Base-by-base conservation (phyloP, 345 rosid genomes). In the Gynandropsis gynandra region DNA sequence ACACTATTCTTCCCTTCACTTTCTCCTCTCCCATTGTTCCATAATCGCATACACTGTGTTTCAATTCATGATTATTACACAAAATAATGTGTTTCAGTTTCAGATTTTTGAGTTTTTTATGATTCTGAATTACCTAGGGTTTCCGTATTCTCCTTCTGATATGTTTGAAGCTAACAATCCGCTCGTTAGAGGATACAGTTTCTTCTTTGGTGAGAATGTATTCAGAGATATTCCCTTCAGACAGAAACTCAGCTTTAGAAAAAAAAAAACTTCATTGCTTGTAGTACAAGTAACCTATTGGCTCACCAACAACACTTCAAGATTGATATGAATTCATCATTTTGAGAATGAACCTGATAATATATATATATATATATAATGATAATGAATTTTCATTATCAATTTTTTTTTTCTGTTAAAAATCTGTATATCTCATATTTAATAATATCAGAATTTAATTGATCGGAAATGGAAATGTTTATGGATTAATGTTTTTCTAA, bases 1-100 rank as follows among this genome's bases (percentile, higher is more conserved):
- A 90, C 14, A 90, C 81, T 34, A 90, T 50, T 47, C 64, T 84
- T 34, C 93, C 93, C 64, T 63, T 69, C 57, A 84, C 92, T 65
- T 70, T 84, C 5, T 73, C 67, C 15, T 5, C 24, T 33, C 64
- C 67, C 24, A 90, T 54, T 9, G 89, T 79, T 55, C 89, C 92
- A 10, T 55, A 7, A 14, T 79, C 81, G 38, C 95, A 90, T 10
- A 69, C 57, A 37, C 98, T 87, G 62, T 19, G n/a, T n/a, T 33
- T 20, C 0, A 32, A 29, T 16, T 35, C 53, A 50, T 14, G 36
- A 4, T 10, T 32, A 11, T 57, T 8, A 9, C 20, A 42, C 20
- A 37, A 48, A 31, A 46, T 32, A 39, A 10, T 37, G 3, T 9
- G 18, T 5, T 33, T 15, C 0, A 9, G 5, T 16, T 34, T 19